Evolutionary conservation across 129 eudicot species (phyloP), one percentile per base, ranked within the genome.

Genomic region (Flaveria linearis): DNA sequence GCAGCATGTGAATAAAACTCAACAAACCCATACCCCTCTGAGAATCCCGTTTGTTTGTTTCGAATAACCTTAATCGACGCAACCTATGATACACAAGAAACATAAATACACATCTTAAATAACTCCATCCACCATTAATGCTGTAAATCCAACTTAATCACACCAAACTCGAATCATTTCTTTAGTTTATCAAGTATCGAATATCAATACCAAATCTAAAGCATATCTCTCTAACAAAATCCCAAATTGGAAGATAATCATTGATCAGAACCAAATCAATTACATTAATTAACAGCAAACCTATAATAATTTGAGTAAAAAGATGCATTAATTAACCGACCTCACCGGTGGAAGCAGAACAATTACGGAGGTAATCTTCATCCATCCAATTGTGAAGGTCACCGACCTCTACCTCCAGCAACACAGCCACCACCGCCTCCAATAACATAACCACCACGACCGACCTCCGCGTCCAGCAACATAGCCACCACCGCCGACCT

Each of bases 361-460:
- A 92, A 82, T 68, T 87, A 1, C 96, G 83, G 2, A 92, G 86
- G 61, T 89, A 92, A 84, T 92, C 93, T 84, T 92, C 98, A 66
- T 90, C 98, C 98, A 92, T 92, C 98, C 98, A 92, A 75, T 75
- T 84, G 60, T 87, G 91, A 12, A 92, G 83, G 66, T 92, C 98
- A 13, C 98, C 98, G 1, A 92, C 96, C 98, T n/a, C n/a, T n/a
- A n/a, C n/a, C n/a, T n/a, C n/a, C n/a, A n/a, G n/a, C n/a, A n/a
- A n/a, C n/a, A n/a, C n/a, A n/a, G n/a, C n/a, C n/a, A n/a, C n/a
- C n/a, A n/a, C n/a, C n/a, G n/a, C n/a, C n/a, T n/a, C n/a, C n/a
- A n/a, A n/a, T n/a, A n/a, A n/a, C n/a, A n/a, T n/a, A n/a, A n/a
- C n/a, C n/a, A n/a, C n/a, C n/a, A n/a, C n/a, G n/a, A n/a, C n/a